Percentiles rank a stretch among this genome's conserved stretches.
These are phyloP conservation scores for Phytophthora fragariae DNA, from an alignment of 352 stramenopile species.

Conservation along the genomic window DNA sequence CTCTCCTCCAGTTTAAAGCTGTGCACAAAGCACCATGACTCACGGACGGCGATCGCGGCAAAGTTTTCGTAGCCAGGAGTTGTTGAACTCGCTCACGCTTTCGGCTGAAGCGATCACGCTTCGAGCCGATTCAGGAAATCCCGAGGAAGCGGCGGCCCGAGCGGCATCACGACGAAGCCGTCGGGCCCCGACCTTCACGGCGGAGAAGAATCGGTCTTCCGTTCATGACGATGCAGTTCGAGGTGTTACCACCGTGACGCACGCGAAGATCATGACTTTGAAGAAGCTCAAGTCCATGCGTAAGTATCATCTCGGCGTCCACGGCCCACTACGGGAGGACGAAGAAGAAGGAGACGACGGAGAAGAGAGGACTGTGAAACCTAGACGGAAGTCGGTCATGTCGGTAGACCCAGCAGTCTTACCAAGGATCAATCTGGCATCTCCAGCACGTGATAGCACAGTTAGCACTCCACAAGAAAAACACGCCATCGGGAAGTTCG, in stretches of 20 bases:
- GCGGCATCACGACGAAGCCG: constrained; percentile 9
- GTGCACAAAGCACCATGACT: constrained; percentile 20
- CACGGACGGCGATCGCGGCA: constrained; percentile 18
- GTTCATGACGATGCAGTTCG: not conserved
- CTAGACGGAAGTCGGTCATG: constrained; percentile 16
- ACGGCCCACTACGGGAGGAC: constrained; percentile 16
- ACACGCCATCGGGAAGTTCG: constrained; percentile 56
- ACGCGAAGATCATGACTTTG: constrained; percentile 40
- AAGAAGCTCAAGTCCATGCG: constrained; percentile 39
- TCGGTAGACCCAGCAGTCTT: constrained; percentile 18
- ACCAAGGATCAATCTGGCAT: not conserved
- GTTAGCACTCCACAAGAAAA: constrained; percentile 11
- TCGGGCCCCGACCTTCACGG: constrained; percentile 6
- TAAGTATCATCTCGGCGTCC: constrained; percentile 22
- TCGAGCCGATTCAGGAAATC: constrained; percentile 21
- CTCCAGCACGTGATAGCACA: not conserved
- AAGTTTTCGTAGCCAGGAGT: constrained; percentile 43
- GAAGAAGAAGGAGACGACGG: constrained; percentile 15
- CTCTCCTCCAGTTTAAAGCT: not conserved
- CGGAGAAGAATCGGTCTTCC: not conserved
- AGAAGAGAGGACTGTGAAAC: constrained; percentile 13
- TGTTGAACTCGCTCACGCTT: constrained; percentile 40
- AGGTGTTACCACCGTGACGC: constrained; percentile 27
- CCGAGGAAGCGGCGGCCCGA: constrained; percentile 28
- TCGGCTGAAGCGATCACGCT: constrained; percentile 46